Base-by-base conservation (phyloP, 148 eudicot species). In the Cornus controversa region DNA sequence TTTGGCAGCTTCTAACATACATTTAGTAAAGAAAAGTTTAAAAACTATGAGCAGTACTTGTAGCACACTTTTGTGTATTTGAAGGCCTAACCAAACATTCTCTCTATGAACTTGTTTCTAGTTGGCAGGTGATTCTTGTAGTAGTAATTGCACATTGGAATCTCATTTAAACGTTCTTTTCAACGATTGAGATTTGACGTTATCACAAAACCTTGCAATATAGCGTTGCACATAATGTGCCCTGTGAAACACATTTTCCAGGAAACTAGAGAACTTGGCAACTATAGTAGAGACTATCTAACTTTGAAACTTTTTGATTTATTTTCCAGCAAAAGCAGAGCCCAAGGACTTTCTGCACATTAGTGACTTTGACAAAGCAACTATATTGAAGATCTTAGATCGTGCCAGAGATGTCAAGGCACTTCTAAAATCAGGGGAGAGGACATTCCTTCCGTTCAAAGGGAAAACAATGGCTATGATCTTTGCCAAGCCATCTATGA, bases 401-500 rank as follows among this genome's bases (percentile, higher is more conserved):
- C 90, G 92, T n/a, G 99, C 99, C n/a, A 70, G 60, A 76, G 95
- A 91, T 88, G 98, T 96, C 75, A 96, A 96, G 82, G 87, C 89
- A 50, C 69, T 87, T 62, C 80, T 96, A 11, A 93, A 96, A 84
- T 93, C 98, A 74, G 98, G 97, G 75, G 95, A 96, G 78, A 89
- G 89, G 83, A 86, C 97, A 42, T 91, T 86, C 81, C 95, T 90
- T 74, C 99, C 99, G 26, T 92, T 96, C 67, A 87, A 89, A 62
- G 99, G 99, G 47, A 96, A 90, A 90, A 85, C 91, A 67, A 91
- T 96, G 99, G 93, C 99, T 42, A 96, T 96, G 99, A 96, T 96
- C 36, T 96, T 96, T 89, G 92, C 99, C 63, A 96, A 96, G 82
- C 99, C 99, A 45, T 96, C 99, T 72, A 96, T 96, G 99, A 85